Evolutionary conservation across 2,329 filamentous ascomycete genomes (phyloP), one percentile per base, ranked within the genome.

Genomic region (Penicillium sp.): DNA sequence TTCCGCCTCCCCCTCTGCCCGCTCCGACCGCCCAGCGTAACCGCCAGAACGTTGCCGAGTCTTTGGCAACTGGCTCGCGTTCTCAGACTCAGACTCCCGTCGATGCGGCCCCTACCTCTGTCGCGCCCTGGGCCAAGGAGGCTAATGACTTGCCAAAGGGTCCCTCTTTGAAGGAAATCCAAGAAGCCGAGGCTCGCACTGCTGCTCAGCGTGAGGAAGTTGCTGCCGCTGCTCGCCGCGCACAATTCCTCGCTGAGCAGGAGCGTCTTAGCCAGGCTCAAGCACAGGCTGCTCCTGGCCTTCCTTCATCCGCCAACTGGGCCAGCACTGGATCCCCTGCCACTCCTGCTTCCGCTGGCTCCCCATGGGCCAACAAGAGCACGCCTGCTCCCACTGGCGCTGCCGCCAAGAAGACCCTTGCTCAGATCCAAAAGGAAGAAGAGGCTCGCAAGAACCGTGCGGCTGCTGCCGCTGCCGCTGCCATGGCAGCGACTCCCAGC

Each of bases 351-450:
- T 72, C 79, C 10, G 71, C 78, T 18, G 66, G 68, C n/a, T 77
- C 75, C 2, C 74, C 76, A 9, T 83, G 81, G 81, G 74, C 75
- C 39, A 87, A 84, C 49, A 82, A 80, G 64, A 63, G 71, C 36
- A 71, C 69, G 47, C 55, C 71, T 13, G 61, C 69, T 27, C 62
- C 74, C 10, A 71, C 74, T 38, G 71, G 74, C 29, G 71, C 69
- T 59, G 76, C 66, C 71, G 78, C 76, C 10, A 94, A 95, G 80
- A 97, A 97, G 83, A 96, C 92, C 0, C 81, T 97, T 43, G 91
- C 92, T 22, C 93, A 97, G 63, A 97, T 99, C 55, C 94, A 97
- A 72, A 92, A 92, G 59, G 94, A 99, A 76, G 94, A 99, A 69
- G 94, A 97, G 70, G 83, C 83, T 16, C 87, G 90, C 61, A 99